Conservation (phyloP, 257 asterid species). For the Petunia axillaris region DNA sequence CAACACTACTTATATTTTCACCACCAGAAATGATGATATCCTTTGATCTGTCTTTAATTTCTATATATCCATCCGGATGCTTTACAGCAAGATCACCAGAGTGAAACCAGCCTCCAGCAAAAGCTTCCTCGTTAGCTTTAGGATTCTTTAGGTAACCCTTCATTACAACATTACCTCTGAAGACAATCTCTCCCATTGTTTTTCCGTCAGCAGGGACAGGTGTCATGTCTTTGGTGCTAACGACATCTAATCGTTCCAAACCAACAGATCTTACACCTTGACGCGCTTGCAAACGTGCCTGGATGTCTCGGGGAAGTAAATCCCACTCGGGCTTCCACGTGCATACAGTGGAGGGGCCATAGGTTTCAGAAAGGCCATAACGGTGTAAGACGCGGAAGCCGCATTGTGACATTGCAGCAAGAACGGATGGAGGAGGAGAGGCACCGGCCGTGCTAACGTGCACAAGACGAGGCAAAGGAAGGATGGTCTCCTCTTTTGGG, state of each 20-base stretch:
- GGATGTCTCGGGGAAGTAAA: constrained; percentile 62
- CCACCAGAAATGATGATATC: constrained; percentile 96
- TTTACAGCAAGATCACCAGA: constrained; percentile 96
- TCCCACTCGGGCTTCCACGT: constrained; percentile 99
- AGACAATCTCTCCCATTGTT: constrained; percentile 86
- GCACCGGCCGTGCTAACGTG: constrained; percentile 97
- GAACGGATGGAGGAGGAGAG: constrained; percentile 88
- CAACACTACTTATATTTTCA: constrained; percentile 92
- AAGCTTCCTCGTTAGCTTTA: constrained; percentile 74
- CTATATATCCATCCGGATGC: constrained; percentile 82
- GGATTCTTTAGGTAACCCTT: constrained; percentile 93
- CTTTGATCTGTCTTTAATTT: constrained; percentile 84
- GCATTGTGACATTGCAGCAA: constrained; percentile 68
- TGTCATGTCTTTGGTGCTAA: constrained; percentile 55
- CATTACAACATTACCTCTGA: constrained; percentile 85
- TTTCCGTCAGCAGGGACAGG: constrained; percentile 84
- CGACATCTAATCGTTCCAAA: constrained; percentile 72
- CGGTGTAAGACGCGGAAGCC: constrained; percentile 90
- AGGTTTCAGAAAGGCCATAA: constrained; percentile 93
- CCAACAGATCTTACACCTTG: constrained; percentile 79
- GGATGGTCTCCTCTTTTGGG: constrained; percentile 59
- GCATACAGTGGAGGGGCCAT: constrained; percentile 87
- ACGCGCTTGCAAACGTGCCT: constrained; percentile 78
- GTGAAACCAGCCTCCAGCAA: constrained; percentile 83
- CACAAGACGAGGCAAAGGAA: constrained; percentile 82